Evolutionary conservation across 2,329 filamentous ascomycete species (phyloP).

Genomic region (Arthrobotrys entomopaga): DNA sequence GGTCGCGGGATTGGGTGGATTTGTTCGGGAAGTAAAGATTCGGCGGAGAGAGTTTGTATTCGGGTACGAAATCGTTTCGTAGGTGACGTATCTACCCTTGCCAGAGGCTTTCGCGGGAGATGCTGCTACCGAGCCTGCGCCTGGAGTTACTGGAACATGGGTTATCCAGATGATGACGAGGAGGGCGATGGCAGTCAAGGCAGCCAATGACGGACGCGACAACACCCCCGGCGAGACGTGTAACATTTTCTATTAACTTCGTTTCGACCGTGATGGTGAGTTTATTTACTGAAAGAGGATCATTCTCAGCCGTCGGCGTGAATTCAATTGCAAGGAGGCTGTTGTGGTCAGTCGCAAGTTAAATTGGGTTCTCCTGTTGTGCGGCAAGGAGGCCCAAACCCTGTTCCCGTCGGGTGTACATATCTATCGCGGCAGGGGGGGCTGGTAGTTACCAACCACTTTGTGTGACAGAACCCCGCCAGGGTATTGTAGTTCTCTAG

Average conservation of each 20-base stretch:
- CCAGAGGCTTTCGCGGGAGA: background rate
- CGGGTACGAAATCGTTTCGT: background rate
- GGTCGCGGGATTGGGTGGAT: slow-evolving; percentile 2
- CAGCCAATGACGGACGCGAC: background rate
- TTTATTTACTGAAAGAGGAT: background rate
- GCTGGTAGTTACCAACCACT: too few species aligned
- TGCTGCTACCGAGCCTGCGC: too few species aligned
- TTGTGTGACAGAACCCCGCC: too few species aligned
- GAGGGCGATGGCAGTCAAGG: background rate
- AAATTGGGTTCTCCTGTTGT: too few species aligned
- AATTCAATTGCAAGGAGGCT: too few species aligned
- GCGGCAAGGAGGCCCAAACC: too few species aligned
- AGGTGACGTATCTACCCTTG: slow-evolving; percentile 8
- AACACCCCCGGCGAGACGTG: background rate
- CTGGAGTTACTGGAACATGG: background rate
- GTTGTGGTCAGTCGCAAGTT: too few species aligned
- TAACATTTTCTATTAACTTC: background rate
- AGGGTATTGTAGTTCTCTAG: too few species aligned
- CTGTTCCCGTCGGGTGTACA: too few species aligned
- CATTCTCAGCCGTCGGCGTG: background rate
- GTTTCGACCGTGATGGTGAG: background rate
- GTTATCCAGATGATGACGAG: background rate
- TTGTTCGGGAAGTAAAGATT: slow-evolving; percentile 6
- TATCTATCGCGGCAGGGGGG: too few species aligned
- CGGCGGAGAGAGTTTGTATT: background rate